A percentile compares a stretch with the other conserved stretches of the same genome.
Evolutionary conservation across 1,284 basidiomycete genomes (phyloP).

Genomic region (Heliocybe sulcata): DNA sequence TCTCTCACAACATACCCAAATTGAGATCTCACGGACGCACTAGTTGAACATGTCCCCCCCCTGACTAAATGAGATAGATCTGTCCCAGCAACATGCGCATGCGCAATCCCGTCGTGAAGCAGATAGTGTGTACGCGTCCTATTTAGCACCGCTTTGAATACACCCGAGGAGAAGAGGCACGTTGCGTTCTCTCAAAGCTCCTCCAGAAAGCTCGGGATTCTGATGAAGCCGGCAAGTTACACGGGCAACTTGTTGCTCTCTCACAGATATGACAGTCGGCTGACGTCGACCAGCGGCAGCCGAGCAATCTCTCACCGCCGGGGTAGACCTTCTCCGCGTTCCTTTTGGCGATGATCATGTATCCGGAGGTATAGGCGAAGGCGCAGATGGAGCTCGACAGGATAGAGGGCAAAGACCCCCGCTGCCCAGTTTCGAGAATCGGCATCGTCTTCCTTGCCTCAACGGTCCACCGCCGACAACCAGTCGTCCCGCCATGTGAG

Average conservation of each 20-base stretch:
- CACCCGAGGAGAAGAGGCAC: too few species aligned
- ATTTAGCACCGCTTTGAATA: too few species aligned
- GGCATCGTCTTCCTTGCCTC: slow-evolving; percentile 17
- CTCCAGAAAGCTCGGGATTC: too few species aligned
- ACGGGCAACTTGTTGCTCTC: neutral
- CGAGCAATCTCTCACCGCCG: neutral
- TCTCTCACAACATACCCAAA: too few species aligned
- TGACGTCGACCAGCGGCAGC: slow-evolving; percentile 5
- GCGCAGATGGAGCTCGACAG: slow-evolving; percentile 18
- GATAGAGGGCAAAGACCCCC: slow-evolving; percentile 16
- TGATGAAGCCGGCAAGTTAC: too few species aligned
- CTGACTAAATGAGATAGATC: too few species aligned
- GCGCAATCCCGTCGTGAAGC: too few species aligned
- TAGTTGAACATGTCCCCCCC: too few species aligned
- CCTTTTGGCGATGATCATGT: slow-evolving; percentile 1
- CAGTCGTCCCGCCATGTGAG: neutral
- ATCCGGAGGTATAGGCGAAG: slow-evolving; percentile 6
- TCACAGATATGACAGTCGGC: neutral
- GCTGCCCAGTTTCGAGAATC: slow-evolving; percentile 19
- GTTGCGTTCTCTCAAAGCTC: too few species aligned
- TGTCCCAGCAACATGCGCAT: too few species aligned
- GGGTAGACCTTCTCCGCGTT: neutral
- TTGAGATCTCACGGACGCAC: too few species aligned
- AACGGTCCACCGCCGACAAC: slow-evolving; percentile 16
- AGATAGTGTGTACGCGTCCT: too few species aligned